A percentile compares a stretch with the other conserved stretches of the same genome.
Conservation (phyloP, 139 green algal species). For the Trebouxia sp. region DNA sequence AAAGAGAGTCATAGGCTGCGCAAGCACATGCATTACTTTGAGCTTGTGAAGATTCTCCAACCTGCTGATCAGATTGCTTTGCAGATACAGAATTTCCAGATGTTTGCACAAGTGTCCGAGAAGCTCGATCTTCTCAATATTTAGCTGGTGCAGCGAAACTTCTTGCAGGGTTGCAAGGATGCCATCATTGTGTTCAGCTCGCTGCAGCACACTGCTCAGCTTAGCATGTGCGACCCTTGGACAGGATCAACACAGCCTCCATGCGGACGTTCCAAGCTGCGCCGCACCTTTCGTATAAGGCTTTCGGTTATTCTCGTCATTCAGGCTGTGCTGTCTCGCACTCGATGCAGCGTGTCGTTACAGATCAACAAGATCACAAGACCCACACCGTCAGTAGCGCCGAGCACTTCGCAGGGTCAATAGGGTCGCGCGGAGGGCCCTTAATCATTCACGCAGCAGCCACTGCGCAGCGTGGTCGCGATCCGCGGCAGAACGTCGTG, state of each 20-base stretch:
- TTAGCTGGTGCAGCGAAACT: conserved; percentile 86
- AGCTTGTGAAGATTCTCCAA: conserved; percentile 89
- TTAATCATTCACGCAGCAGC: too few species aligned
- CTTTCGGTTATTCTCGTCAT: conserved; percentile 51
- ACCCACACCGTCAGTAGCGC: not conserved
- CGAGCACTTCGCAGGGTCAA: too few species aligned
- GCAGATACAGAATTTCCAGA: conserved; percentile 89
- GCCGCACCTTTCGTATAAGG: conserved; percentile 55
- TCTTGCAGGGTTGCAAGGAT: conserved; percentile 85
- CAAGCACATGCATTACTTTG: conserved; percentile 59
- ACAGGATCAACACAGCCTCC: not conserved
- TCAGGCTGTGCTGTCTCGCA: not conserved
- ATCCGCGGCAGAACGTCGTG: too few species aligned
- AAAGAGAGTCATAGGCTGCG: not conserved
- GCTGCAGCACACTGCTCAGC: conserved; percentile 59
- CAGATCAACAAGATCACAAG: too few species aligned
- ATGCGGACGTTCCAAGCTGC: not conserved
- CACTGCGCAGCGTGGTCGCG: too few species aligned
- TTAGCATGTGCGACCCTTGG: too few species aligned
- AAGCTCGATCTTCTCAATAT: conserved; percentile 87
- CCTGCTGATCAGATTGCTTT: conserved; percentile 90
- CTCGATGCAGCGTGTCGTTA: not conserved
- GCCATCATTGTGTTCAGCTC: conserved; percentile 89
- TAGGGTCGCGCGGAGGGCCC: too few species aligned
- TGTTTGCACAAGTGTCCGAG: conserved; percentile 75